phyloP scores from a whole-genome alignment of 371 early-diverging fungal species.

The Mortierella sp. region DNA sequence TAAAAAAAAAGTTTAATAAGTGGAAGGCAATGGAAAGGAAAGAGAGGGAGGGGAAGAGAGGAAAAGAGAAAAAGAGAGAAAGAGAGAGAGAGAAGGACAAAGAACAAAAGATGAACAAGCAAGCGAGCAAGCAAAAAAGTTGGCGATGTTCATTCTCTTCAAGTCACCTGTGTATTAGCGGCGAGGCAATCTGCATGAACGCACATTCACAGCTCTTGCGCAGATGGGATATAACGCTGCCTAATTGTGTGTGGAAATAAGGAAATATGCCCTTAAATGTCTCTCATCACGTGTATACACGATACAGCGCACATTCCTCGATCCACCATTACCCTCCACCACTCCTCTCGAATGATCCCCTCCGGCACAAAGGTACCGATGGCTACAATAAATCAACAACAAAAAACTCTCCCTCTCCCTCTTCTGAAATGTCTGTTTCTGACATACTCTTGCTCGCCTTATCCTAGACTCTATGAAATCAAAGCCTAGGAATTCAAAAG shows the following conservation, averaged over 20 bases:
- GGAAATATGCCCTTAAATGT: not conserved
- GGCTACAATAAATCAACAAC: not conserved
- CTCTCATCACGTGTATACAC: not conserved
- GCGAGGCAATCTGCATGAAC: no score
- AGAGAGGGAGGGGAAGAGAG: not conserved
- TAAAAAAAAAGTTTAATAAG: not conserved
- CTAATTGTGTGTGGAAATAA: no score
- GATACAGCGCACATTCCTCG: no score
- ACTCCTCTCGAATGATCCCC: slow-evolving; percentile 7
- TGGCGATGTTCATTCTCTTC: no score
- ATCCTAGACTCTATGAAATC: slow-evolving; percentile 35
- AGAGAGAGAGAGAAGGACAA: slow-evolving; percentile 1
- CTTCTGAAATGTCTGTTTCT: not conserved
- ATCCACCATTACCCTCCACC: not conserved
- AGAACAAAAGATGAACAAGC: not conserved
- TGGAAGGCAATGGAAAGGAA: not conserved
- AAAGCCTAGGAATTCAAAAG: slow-evolving; percentile 30
- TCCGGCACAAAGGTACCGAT: slow-evolving; percentile 4
- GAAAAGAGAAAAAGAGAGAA: not conserved
- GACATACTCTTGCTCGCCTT: not conserved
- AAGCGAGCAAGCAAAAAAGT: no score
- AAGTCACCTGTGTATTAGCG: not conserved
- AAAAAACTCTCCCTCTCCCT: not conserved
- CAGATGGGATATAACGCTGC: no score
- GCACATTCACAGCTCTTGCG: no score